phyloP scores from a whole-genome alignment of 2,329 filamentous ascomycete genomes.

The Hymenoscyphus albidus region DNA sequence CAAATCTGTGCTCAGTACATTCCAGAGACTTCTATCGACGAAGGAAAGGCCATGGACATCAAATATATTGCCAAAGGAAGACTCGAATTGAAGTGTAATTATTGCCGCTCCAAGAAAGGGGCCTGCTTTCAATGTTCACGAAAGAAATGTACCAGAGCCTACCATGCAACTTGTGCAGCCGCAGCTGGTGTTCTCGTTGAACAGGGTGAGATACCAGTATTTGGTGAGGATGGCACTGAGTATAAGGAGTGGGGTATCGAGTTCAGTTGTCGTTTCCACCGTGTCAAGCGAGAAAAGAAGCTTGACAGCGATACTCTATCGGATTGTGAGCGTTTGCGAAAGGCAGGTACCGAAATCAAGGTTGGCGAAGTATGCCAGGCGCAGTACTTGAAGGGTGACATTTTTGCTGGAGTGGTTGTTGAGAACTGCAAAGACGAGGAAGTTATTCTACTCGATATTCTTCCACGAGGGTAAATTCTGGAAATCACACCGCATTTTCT shows the following conservation, averaged over 20 bases:
- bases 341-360: conserved; percentile 65
- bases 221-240: conserved; percentile 84
- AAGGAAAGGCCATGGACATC: conserved; percentile 69
- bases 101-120: conserved; percentile 90
- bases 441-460: conserved; percentile 72
- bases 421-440: conserved; percentile 77
- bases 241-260: conserved; percentile 91
- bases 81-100: conserved; percentile 88
- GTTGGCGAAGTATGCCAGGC: conserved; percentile 79
- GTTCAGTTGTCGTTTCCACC: conserved; percentile 91
- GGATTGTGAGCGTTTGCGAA: conserved; percentile 62
- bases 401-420: conserved; percentile 84
- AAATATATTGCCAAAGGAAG: conserved; percentile 81
- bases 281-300: conserved; percentile 79
- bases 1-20: conserved; percentile 86
- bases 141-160: conserved; percentile 88
- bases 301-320: conserved; percentile 66
- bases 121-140: conserved; percentile 95
- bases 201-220: conserved; percentile 77
- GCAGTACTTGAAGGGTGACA: conserved; percentile 78
- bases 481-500: neutral
- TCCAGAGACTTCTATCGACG: conserved; percentile 85
- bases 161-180: conserved; percentile 91
- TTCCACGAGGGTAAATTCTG: conserved; percentile 72
- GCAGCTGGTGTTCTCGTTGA: conserved; percentile 91